phyloP scores from a whole-genome alignment of 2,329 filamentous ascomycete species.

The Aspergillus caelatus region DNA sequence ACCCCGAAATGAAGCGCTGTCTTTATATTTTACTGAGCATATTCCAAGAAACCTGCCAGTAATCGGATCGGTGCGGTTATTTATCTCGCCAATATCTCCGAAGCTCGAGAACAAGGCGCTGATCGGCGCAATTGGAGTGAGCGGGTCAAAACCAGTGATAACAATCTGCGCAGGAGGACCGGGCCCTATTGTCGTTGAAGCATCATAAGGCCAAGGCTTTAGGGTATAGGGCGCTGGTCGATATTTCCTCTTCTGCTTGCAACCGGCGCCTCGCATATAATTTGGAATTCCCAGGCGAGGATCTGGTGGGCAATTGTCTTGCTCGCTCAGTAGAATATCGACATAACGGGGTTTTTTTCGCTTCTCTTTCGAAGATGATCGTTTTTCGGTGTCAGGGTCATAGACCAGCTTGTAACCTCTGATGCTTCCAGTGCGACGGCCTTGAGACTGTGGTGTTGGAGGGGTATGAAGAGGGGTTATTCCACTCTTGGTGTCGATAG shows the following conservation, averaged over 20 bases:
- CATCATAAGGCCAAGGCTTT: constrained; percentile 79
- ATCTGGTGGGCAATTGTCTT: constrained; percentile 68
- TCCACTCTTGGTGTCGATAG: constrained; percentile 33
- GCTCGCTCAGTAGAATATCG: constrained; percentile 59
- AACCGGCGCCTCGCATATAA: constrained; percentile 63
- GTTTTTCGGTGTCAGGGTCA: constrained; percentile 65
- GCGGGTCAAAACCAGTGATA: constrained; percentile 92
- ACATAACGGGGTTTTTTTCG: constrained; percentile 57
- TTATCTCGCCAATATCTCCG: constrained; percentile 79
- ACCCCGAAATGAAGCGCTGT: constrained; percentile 61
- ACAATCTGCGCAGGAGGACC: constrained; percentile 89
- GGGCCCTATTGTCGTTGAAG: constrained; percentile 80
- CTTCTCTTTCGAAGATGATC: constrained; percentile 58
- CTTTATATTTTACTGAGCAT: constrained; percentile 86
- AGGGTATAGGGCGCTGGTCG: constrained; percentile 75
- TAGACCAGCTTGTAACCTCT: constrained; percentile 64
- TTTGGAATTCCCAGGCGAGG: constrained; percentile 73
- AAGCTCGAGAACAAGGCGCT: constrained; percentile 45
- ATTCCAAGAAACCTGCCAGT: constrained; percentile 94
- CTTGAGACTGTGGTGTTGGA: constrained; percentile 51
- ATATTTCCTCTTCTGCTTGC: constrained; percentile 72
- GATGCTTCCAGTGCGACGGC: constrained; percentile 53
- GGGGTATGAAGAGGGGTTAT: constrained; percentile 48
- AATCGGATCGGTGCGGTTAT: constrained; percentile 92
- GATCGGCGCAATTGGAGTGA: constrained; percentile 67